Evolutionary conservation across 495 filamentous ascomycete genomes (phyloP).

Genomic region (Penicillium coprophilum): DNA sequence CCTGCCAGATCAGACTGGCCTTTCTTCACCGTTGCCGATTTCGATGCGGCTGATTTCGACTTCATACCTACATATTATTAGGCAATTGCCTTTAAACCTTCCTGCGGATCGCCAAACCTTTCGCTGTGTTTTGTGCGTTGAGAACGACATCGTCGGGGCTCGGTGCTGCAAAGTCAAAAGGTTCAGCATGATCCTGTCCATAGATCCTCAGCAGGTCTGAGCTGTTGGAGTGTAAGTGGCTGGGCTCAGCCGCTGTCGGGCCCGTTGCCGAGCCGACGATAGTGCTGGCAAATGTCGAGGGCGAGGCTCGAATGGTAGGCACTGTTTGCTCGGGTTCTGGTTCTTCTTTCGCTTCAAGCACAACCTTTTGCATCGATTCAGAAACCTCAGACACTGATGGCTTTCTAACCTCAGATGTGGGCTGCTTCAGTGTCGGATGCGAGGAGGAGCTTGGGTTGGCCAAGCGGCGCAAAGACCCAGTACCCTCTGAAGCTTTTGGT

Average conservation of each 20-base stretch:
- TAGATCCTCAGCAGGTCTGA: conserved; percentile 55
- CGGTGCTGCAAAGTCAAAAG: conserved; percentile 76
- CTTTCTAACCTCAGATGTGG: conserved; percentile 20
- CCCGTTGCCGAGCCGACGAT: conserved; percentile 54
- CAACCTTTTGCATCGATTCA: neutral
- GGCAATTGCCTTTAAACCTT: conserved; percentile 38
- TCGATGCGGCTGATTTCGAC: conserved; percentile 44
- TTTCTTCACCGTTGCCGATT: conserved; percentile 45
- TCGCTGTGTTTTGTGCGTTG: conserved; percentile 73
- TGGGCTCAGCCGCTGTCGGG: conserved; percentile 37
- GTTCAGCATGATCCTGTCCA: conserved; percentile 49
- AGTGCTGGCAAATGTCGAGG: conserved; percentile 68
- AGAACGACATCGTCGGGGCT: conserved; percentile 92
- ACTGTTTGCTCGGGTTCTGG: conserved; percentile 18
- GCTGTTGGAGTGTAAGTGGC: conserved; percentile 38
- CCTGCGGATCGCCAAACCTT: conserved; percentile 70
- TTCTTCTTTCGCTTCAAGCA: conserved; percentile 6
- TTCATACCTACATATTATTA: conserved; percentile 51
- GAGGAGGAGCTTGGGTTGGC: conserved; percentile 23
- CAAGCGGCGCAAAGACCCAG: conserved; percentile 25
- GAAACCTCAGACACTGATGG: conserved; percentile 8
- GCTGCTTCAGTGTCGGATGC: conserved; percentile 20
- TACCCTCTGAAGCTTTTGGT: conserved; percentile 30
- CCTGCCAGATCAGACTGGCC: conserved; percentile 39
- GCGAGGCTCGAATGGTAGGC: conserved; percentile 41